Evolutionary conservation across 371 early-diverging fungal species (phyloP).

Genomic region (Ordospora colligata): DNA sequence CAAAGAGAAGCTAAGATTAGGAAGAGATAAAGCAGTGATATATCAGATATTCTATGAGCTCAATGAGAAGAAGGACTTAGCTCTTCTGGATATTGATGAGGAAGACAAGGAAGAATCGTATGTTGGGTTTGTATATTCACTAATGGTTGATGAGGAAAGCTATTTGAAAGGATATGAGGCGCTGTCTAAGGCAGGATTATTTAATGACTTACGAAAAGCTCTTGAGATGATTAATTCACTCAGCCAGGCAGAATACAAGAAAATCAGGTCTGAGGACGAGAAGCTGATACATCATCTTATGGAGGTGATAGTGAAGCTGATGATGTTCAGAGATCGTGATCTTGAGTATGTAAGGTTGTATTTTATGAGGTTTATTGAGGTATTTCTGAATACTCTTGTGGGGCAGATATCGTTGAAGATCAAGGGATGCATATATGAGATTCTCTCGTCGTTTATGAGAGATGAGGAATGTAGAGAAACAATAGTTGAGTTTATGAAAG

Average conservation of each 20-base stretch:
- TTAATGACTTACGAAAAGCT: slow-evolving; percentile 29
- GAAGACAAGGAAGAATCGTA: slow-evolving; percentile 29
- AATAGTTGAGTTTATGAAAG: slow-evolving; percentile 30
- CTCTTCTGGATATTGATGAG: neutral
- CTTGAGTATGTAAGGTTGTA: slow-evolving; percentile 13
- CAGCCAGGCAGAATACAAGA: slow-evolving; percentile 8
- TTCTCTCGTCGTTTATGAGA: slow-evolving; percentile 23
- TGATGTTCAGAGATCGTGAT: neutral
- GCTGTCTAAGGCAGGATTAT: neutral
- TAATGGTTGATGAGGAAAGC: slow-evolving; percentile 29
- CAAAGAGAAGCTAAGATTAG: neutral
- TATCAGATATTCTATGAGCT: slow-evolving; percentile 44
- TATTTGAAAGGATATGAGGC: slow-evolving; percentile 16
- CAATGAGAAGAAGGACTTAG: slow-evolving; percentile 19
- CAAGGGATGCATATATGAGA: slow-evolving; percentile 41
- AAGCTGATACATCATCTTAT: slow-evolving; percentile 29
- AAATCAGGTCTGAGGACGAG: slow-evolving; percentile 37
- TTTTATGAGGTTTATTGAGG: slow-evolving; percentile 36
- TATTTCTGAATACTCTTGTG: slow-evolving; percentile 29
- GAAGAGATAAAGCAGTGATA: neutral
- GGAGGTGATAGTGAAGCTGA: slow-evolving; percentile 30
- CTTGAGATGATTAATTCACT: slow-evolving; percentile 14
- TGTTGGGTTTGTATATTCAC: slow-evolving; percentile 44
- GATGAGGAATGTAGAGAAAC: slow-evolving; percentile 25
- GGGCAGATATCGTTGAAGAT: neutral